Base-by-base conservation (phyloP, 1,284 basidiomycete species). In the Marasmius tenuissimus region DNA sequence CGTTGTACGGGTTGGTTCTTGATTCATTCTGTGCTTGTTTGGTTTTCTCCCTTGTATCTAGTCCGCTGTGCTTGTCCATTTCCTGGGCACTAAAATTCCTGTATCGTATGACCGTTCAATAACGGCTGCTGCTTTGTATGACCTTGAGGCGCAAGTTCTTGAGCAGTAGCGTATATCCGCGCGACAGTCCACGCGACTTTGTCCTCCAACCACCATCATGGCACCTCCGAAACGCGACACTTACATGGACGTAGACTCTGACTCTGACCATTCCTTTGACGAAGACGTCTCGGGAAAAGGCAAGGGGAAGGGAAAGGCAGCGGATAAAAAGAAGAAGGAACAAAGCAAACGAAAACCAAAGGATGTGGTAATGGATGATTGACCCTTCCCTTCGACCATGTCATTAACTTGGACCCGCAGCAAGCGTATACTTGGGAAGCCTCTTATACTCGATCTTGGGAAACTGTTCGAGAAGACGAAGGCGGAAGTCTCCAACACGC, bases 391-490 rank as follows among this genome's bases (percentile, higher is more conserved):
- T 57, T 58, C 27, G 61, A 20, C 38, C 27, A 40, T 54, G 16
- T 7, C 9, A 55, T 54, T 55, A 9, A 58, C 38, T 27, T 14
- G 54, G 22, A 47, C 57, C 61, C 42, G 42, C 69, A 91, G 88
- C 87, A 86, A 84, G 82, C 87, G 1, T 96, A 96, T 70, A 94
- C 95, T 35, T 98, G 97, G 97, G 97, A 98, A 74, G 96, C 92
- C 0, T 91, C 92, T 8, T 98, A 96, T 73, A 90, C 94, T 56
- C 89, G 96, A 50, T 93, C 93, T 54, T 99, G 97, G 97, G 97
- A 99, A 69, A 92, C 91, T 2, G 94, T 99, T 0, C 92, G 95
- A 71, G 97, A 99, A 75, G 97, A 99, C 73, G 97, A 96, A 70
- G 85, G 84, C 0, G 97, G 97, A 1, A 97, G 94, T 68, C 75